phyloP scores from a whole-genome alignment of 345 rosid genomes.

The Rhizophora apiculata region DNA sequence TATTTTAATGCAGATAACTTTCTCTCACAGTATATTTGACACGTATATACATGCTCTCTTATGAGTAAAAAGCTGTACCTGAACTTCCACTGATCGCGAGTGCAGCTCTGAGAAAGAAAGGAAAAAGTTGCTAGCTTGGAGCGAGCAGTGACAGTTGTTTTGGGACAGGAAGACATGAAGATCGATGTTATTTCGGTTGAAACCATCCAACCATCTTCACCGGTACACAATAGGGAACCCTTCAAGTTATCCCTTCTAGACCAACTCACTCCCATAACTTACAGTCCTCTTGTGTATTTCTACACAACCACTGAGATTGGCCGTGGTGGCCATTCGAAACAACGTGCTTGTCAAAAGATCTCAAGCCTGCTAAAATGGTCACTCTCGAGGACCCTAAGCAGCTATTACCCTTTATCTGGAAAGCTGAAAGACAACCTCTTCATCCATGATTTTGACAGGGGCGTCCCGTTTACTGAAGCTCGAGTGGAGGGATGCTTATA shows the following conservation, averaged over 20 bases:
- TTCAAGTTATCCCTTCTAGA: constrained; percentile 6
- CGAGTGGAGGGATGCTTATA: background rate
- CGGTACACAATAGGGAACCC: background rate
- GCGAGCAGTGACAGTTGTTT: too few species aligned
- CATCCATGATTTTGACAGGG: constrained; percentile 5
- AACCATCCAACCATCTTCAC: constrained; percentile 11
- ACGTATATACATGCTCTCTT: too few species aligned
- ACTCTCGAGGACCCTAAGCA: constrained; percentile 6
- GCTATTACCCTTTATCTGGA: constrained; percentile 12
- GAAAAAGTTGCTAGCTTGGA: too few species aligned
- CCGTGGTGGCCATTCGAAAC: too few species aligned
- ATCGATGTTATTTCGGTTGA: constrained; percentile 1
- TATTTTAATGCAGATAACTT: too few species aligned
- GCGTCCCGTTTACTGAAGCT: constrained; percentile 8
- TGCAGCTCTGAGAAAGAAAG: too few species aligned
- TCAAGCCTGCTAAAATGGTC: background rate
- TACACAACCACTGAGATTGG: background rate
- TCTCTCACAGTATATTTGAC: too few species aligned
- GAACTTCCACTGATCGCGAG: too few species aligned
- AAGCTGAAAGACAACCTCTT: too few species aligned
- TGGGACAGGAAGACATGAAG: constrained; percentile 1
- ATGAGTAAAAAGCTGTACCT: too few species aligned
- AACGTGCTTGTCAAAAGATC: background rate
- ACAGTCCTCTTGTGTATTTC: constrained; percentile 1
- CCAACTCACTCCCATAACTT: background rate